Conservation (phyloP, 257 asterid species). For the Vinca minor region DNA sequence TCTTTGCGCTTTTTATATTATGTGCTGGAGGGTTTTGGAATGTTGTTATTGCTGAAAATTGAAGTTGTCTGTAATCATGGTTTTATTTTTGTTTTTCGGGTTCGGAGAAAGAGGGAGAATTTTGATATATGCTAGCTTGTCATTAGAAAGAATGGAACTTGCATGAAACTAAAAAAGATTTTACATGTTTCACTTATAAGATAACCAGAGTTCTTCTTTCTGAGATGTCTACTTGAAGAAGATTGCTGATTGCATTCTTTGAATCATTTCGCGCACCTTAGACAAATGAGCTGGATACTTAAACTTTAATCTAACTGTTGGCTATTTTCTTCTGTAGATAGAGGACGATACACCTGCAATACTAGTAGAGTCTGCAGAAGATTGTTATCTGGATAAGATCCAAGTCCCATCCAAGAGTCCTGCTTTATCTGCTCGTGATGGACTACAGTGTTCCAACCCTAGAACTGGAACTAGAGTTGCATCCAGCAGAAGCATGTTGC, state of each 20-base stretch:
- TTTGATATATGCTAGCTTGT: neutral
- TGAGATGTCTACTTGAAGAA: neutral
- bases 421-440: slow-evolving; percentile 22
- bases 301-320: slow-evolving; percentile 19
- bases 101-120: neutral
- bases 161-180: neutral
- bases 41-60: slow-evolving; percentile 5
- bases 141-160: neutral
- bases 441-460: slow-evolving; percentile 27
- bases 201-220: neutral
- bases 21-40: neutral
- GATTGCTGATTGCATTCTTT: neutral
- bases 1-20: neutral
- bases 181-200: slow-evolving; percentile 2
- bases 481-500: slow-evolving; percentile 26
- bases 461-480: slow-evolving; percentile 36
- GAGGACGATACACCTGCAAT: slow-evolving; percentile 74
- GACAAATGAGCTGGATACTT: slow-evolving; percentile 15
- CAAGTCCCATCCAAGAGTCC: slow-evolving; percentile 32
- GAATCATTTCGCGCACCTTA: neutral
- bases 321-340: slow-evolving; percentile 40
- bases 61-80: neutral
- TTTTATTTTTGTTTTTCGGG: no score
- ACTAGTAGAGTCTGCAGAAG: slow-evolving; percentile 43
- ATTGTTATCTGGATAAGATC: slow-evolving; percentile 31